Conservation (phyloP, 1,284 basidiomycete genomes). For the Afroboletus lepidellus region DNA sequence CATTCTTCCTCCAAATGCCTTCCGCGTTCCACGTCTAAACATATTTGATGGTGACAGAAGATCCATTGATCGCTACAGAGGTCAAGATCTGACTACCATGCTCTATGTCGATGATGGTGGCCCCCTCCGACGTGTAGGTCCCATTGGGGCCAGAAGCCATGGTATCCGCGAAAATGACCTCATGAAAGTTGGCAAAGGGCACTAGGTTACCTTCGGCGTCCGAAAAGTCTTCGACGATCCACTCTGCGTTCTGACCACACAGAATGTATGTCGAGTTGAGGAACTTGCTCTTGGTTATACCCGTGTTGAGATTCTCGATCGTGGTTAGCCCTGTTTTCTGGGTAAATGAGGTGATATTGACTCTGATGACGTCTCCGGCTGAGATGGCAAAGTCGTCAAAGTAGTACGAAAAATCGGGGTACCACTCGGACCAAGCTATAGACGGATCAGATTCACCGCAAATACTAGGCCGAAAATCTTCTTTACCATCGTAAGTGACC, state of each 20-base stretch:
- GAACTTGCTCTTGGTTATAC: too few species aligned
- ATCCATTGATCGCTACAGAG: background rate
- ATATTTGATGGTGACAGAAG: conserved; percentile 3
- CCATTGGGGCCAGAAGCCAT: background rate
- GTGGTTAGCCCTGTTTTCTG: too few species aligned
- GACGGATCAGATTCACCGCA: background rate
- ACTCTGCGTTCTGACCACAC: too few species aligned
- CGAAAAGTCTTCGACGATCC: conserved; percentile 12
- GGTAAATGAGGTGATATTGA: too few species aligned
- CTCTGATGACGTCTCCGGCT: too few species aligned
- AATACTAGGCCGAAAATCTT: background rate
- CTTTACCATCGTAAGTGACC: conserved; percentile 12
- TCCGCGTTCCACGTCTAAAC: background rate
- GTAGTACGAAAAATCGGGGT: background rate
- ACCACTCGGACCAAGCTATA: conserved; percentile 17
- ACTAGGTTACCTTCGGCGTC: too few species aligned
- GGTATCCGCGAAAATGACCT: conserved; percentile 9
- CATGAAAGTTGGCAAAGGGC: conserved; percentile 8
- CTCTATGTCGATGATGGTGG: background rate
- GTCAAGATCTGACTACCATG: background rate
- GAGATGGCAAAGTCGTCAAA: too few species aligned
- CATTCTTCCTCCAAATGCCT: background rate
- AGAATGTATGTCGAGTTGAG: too few species aligned
- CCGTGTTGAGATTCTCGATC: too few species aligned
- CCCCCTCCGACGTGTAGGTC: background rate